Evolutionary conservation across 2,329 filamentous ascomycete species (phyloP).

Genomic region (Pyricularia grisea): DNA sequence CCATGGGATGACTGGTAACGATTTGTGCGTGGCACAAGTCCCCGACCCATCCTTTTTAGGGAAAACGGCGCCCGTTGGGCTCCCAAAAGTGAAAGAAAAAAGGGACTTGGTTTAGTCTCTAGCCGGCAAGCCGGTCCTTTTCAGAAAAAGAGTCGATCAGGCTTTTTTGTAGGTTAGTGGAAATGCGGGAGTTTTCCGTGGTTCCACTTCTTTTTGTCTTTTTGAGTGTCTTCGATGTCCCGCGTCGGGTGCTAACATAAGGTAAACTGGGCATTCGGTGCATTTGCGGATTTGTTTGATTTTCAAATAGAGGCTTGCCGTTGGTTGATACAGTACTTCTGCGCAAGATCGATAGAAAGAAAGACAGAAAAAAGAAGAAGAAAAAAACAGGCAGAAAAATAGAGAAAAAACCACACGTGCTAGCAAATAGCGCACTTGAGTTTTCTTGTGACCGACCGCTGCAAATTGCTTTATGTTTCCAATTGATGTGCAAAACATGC

Average conservation of each 20-base stretch:
- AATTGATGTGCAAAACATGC: background rate
- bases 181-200: background rate
- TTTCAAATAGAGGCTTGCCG: too few relatives aligned
- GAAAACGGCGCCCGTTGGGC: background rate
- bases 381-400: too few relatives aligned
- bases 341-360: too few relatives aligned
- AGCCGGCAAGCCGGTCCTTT: background rate
- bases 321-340: too few relatives aligned
- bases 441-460: background rate
- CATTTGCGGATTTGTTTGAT: background rate
- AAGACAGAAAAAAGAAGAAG: too few relatives aligned
- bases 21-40: background rate
- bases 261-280: background rate
- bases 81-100: background rate
- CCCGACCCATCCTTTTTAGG: background rate
- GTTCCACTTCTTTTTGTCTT: background rate
- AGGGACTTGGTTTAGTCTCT: background rate
- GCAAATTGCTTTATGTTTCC: background rate
- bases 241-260: background rate
- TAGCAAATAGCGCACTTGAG: background rate
- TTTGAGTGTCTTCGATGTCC: background rate
- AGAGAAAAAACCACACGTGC: background rate
- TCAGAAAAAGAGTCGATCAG: background rate
- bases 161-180: background rate
- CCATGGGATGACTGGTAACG: background rate